Conservation (phyloP, 345 rosid genomes). For the Lepidium didymum region DNA sequence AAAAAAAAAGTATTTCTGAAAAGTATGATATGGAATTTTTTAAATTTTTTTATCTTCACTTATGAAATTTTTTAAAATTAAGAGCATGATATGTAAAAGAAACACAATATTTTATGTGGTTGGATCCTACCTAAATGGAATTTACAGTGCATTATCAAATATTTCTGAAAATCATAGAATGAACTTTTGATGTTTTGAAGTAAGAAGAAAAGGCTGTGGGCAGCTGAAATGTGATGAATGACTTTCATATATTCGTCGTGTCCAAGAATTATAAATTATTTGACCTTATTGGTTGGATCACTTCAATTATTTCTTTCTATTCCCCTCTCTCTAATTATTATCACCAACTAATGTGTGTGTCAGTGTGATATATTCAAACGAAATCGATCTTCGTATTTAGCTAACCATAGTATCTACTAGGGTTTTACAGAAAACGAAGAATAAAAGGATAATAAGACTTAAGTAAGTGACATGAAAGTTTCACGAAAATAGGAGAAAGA, state of each 20-base stretch:
- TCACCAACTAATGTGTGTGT: conserved; percentile 14
- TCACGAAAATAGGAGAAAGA: too few relatives aligned
- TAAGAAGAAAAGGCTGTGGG: background rate
- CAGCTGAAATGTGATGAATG: background rate
- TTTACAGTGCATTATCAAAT: background rate
- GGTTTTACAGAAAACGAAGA: background rate
- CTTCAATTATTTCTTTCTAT: conserved; percentile 5
- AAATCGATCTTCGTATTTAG: conserved; percentile 9
- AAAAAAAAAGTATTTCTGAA: too few relatives aligned
- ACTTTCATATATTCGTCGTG: conserved; percentile 19
- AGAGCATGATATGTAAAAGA: too few relatives aligned
- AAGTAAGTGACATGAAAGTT: too few relatives aligned
- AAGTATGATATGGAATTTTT: too few relatives aligned
- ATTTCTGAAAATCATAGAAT: background rate
- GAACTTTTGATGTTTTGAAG: background rate
- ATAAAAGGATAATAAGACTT: too few relatives aligned
- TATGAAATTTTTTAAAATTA: too few relatives aligned
- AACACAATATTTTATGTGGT: too few relatives aligned
- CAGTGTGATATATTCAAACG: conserved; percentile 12
- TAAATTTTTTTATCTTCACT: too few relatives aligned
- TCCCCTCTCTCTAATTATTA: background rate
- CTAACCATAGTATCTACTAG: background rate
- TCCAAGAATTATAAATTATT: conserved; percentile 8
- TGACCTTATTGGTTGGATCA: background rate
- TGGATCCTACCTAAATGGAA: background rate